phyloP scores from a whole-genome alignment of 768 basidiomycete species.

The Mycena vulgaris region DNA sequence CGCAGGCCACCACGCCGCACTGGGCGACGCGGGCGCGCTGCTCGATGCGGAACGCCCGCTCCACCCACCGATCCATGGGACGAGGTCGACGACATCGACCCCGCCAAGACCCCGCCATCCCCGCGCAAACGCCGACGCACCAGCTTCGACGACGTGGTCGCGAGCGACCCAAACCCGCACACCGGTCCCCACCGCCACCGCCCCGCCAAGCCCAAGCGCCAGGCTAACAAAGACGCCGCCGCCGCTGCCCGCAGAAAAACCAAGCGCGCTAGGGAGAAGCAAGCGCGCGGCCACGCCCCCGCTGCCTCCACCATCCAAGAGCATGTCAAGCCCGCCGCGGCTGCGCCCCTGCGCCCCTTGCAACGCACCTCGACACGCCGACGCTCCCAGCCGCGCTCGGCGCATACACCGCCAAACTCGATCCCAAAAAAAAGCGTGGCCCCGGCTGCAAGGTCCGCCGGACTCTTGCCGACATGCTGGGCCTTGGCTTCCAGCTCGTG shows the following conservation, averaged over 20 bases:
- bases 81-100: no score
- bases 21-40: no score
- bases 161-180: not conserved
- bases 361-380: not conserved
- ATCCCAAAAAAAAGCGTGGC: no score
- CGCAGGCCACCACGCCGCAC: not conserved
- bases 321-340: not conserved
- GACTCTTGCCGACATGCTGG: not conserved
- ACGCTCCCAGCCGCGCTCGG: not conserved
- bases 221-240: not conserved
- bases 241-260: not conserved
- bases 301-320: not conserved
- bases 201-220: not conserved
- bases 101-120: not conserved
- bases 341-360: no score
- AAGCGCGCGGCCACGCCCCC: not conserved
- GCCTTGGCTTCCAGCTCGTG: not conserved
- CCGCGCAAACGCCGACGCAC: not conserved
- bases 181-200: conserved; percentile 6
- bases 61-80: no score
- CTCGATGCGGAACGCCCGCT: no score
- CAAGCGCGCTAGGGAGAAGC: not conserved
- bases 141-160: not conserved
- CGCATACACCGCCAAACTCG: not conserved
- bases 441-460: not conserved